Evolutionary conservation across 306 rosid species (phyloP).

Genomic region (Acacia crassicarpa): DNA sequence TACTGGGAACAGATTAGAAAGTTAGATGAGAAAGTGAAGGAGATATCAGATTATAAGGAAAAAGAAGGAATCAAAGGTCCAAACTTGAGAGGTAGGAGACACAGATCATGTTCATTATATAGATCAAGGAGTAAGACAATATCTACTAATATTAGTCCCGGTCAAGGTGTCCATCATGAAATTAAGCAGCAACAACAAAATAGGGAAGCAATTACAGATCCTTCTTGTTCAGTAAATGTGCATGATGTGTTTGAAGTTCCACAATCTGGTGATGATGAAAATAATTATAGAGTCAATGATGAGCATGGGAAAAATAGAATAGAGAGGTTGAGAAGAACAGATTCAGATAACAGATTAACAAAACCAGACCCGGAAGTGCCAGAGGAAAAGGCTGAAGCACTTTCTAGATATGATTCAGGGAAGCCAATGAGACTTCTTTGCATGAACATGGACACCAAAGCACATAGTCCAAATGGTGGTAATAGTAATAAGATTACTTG

Average conservation of each 20-base stretch:
- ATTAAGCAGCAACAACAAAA: slow-evolving; percentile 20
- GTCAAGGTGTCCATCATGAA: slow-evolving; percentile 29
- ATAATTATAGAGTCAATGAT: slow-evolving; percentile 18
- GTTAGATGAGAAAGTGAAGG: slow-evolving; percentile 73
- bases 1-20: slow-evolving; percentile 62
- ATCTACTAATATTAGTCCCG: background rate
- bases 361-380: slow-evolving; percentile 48
- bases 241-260: slow-evolving; percentile 92
- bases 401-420: slow-evolving; percentile 37
- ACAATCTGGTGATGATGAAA: slow-evolving; percentile 33
- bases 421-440: slow-evolving; percentile 45
- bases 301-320: slow-evolving; percentile 36
- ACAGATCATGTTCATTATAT: slow-evolving; percentile 48
- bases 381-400: slow-evolving; percentile 34
- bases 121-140: slow-evolving; percentile 26
- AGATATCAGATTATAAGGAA: slow-evolving; percentile 59
- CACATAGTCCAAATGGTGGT: slow-evolving; percentile 26
- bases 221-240: slow-evolving; percentile 41
- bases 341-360: slow-evolving; percentile 45
- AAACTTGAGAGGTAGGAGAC: slow-evolving; percentile 36
- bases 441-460: slow-evolving; percentile 33
- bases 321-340: slow-evolving; percentile 33
- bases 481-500: background rate
- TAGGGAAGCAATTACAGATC: slow-evolving; percentile 23
- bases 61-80: slow-evolving; percentile 34